These are phyloP conservation scores for Ceratocystis variospora DNA, from an alignment of 2,329 filamentous ascomycete species.

Conservation along the genomic window DNA sequence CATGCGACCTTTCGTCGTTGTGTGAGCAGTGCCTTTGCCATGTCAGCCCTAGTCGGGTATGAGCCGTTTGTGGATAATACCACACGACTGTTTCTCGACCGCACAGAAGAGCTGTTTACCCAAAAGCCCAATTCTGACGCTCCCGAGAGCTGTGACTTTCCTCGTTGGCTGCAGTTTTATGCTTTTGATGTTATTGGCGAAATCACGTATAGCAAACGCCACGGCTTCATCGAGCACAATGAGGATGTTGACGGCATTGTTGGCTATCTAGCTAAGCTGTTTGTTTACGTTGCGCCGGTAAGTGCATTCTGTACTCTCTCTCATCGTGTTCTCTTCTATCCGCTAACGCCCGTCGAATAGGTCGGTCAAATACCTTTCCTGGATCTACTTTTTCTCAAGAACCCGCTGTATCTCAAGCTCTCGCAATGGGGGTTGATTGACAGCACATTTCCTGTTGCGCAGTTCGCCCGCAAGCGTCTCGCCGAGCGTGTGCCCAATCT, in stretches of 20 bases:
- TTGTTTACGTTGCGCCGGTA: constrained; percentile 59
- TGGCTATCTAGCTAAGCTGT: constrained; percentile 46
- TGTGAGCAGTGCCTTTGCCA: constrained; percentile 63
- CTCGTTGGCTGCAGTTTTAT: constrained; percentile 63
- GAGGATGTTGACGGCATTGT: constrained; percentile 65
- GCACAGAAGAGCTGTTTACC: constrained; percentile 44
- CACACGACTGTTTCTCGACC: constrained; percentile 53
- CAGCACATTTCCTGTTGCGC: constrained; percentile 56
- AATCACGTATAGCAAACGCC: constrained; percentile 59
- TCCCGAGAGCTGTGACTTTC: constrained; percentile 45
- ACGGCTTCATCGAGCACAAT: constrained; percentile 63
- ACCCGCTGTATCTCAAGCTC: constrained; percentile 55
- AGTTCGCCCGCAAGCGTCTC: constrained; percentile 56
- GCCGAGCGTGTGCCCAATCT: constrained; percentile 45
- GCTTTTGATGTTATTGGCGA: constrained; percentile 73
- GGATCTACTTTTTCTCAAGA: constrained; percentile 58
- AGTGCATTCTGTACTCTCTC: constrained; percentile 21
- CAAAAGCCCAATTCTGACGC: constrained; percentile 23
- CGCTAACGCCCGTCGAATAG: constrained; percentile 25
- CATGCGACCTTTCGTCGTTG: constrained; percentile 61
- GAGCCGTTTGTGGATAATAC: constrained; percentile 70
- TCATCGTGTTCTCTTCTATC: background rate
- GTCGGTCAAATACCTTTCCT: constrained; percentile 63
- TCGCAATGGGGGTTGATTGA: constrained; percentile 54
- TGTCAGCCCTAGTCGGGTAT: constrained; percentile 63